A percentile compares a stretch with the other conserved stretches of the same genome.
These are phyloP conservation scores for Purpureocillium lavendulum DNA, from an alignment of 2,329 filamentous ascomycete species.

Conservation along the genomic window DNA sequence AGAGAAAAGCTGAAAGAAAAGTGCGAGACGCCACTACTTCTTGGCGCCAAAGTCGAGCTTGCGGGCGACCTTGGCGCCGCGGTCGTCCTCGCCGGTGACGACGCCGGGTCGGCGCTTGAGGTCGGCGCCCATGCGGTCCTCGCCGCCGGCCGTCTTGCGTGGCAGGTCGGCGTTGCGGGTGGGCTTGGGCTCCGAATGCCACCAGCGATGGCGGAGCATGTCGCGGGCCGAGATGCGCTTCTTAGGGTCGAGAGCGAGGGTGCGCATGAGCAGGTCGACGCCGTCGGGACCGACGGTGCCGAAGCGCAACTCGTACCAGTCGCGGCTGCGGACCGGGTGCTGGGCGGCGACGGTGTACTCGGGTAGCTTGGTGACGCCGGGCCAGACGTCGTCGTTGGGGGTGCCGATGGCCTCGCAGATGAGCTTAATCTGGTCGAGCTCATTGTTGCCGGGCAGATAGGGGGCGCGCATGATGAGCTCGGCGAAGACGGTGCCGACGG, in stretches of 20 bases:
- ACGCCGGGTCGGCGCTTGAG: constrained; percentile 64
- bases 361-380: constrained; percentile 72
- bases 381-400: constrained; percentile 91
- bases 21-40: background rate
- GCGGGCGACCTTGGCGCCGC: constrained; percentile 68
- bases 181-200: constrained; percentile 74
- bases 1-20: too few relatives aligned
- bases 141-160: constrained; percentile 51
- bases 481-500: constrained; percentile 84
- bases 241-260: constrained; percentile 78
- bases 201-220: constrained; percentile 79
- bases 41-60: constrained; percentile 68
- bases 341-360: constrained; percentile 68
- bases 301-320: constrained; percentile 70
- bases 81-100: constrained; percentile 61
- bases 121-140: constrained; percentile 73
- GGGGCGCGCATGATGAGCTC: constrained; percentile 79
- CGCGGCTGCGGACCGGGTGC: constrained; percentile 54
- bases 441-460: constrained; percentile 75
- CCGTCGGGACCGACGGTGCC: constrained; percentile 73
- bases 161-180: constrained; percentile 78
- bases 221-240: constrained; percentile 70
- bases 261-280: constrained; percentile 80
- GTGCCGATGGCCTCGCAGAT: constrained; percentile 84
- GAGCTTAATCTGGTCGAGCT: constrained; percentile 76